Base-by-base conservation (phyloP, 352 stramenopile genomes). In the Pythium phragmiticola region DNA sequence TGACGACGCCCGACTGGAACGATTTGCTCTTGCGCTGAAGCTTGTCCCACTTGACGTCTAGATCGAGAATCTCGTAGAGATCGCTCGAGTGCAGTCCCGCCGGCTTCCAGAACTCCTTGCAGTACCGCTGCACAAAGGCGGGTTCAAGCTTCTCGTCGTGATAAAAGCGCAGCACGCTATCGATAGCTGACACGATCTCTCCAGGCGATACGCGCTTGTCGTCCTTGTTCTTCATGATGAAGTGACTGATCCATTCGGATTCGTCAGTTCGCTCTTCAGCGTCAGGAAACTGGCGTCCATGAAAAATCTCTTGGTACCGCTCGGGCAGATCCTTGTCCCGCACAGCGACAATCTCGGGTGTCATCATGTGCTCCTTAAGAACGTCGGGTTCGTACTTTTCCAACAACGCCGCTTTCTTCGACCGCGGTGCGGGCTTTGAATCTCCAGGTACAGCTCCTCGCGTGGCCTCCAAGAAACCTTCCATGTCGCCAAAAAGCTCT, bases 311-410 rank as follows among this genome's bases (percentile, higher is more conserved):
- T 67, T 94, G 86, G 37, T 90, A 94, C 16, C 87, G 77, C 60
- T 96, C 87, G 0, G 87, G 82, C 0, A 93, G 26, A 66, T 96
- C 86, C n/a, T 76, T 77, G 46, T 96, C 87, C 16, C 87, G 87
- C 36, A 96, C 79, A 52, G 82, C 70, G 23, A 89, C 68, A 21
- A 94, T 88, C 50, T 93, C 84, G 0, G 83, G 76, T 4, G 87
- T 96, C 87, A 96, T 96, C 85, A 94, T 94, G 68, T 94, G 85
- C 42, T 93, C 87, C 63, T 90, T 91, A 55, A 96, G 63, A 43
- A 94, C 85, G 63, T 84, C 90, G 1, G 87, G 87, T 58, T 96
- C 87, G 37, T 92, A 96, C 56, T 94, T 94, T 47, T 96, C 85
- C 23, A 96, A 57, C 41, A 96, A 43, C n/a, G 89, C 80, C 3